Base-by-base conservation (phyloP, 768 basidiomycete species). In the Pleurotus sapidus region DNA sequence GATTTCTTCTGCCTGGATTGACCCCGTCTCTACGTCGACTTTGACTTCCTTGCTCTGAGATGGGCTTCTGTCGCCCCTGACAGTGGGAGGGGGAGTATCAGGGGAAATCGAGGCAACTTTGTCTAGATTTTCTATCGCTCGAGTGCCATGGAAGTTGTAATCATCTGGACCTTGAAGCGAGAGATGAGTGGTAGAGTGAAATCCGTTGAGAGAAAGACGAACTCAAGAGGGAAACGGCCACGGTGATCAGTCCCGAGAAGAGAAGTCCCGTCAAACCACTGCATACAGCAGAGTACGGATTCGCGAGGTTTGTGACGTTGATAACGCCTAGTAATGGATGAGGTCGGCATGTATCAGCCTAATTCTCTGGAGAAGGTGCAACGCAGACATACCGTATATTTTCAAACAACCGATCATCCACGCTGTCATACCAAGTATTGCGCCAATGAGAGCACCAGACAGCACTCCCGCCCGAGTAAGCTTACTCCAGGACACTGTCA, bases 331-430 rank as follows among this genome's bases (percentile, higher is more conserved):
- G 27, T 18, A 15, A n/a, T n/a, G n/a, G n/a, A n/a, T n/a, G n/a
- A n/a, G n/a, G n/a, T n/a, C n/a, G n/a, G n/a, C n/a, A n/a, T n/a
- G 12, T n/a, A 23, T 11, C 5, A 9, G 42, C 9, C 20, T 14
- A 12, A 45, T 17, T 8, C 5, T 7, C 42, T 45, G 23, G 54
- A 43, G 38, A 12, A 8, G 15, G 12, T 4, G 12, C 1, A 46
- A n/a, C 2, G 20, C 14, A 23, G 38, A 58, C 64, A 15, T 56
- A 74, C 77, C 78, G 47, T 72, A 78, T 49, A 78, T 79, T 61
- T 81, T 79, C 74, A 71, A 76, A 58, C 80, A 80, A 0, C 77
- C 74, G 7, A 81, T 70, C 74, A 81, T 78, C 78, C 79, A 82
- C 17, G 79, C 78, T 0, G 75, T 42, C 74, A 80, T 79, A 42